Percentiles rank a stretch among this genome's conserved stretches.
Conservation (phyloP, 495 filamentous ascomycete species). For the Aspergillus leporis region DNA sequence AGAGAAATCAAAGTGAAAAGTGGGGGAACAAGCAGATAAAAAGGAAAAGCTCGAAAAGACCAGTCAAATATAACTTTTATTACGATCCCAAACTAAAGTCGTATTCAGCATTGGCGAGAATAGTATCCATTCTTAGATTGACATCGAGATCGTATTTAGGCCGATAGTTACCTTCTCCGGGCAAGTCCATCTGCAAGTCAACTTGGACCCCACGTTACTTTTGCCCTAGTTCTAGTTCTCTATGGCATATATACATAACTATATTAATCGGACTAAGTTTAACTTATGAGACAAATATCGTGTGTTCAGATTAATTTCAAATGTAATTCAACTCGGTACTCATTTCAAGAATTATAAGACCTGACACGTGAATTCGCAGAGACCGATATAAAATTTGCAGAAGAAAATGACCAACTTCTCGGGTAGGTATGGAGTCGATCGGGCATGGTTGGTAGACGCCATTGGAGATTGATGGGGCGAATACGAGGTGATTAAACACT, state of each 20-base stretch:
- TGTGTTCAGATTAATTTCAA: too few species aligned
- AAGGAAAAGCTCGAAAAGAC: neutral
- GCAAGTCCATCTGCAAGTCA: neutral
- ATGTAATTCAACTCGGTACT: too few species aligned
- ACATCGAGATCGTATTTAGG: neutral
- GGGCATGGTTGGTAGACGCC: neutral
- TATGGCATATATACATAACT: too few species aligned
- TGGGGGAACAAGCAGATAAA: neutral
- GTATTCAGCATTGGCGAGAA: neutral
- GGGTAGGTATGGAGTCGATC: neutral
- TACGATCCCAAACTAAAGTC: neutral
- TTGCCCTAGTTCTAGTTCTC: too few species aligned
- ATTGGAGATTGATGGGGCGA: neutral
- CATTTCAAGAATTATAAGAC: neutral
- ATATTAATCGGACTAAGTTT: too few species aligned
- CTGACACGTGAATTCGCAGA: neutral
- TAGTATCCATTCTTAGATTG: neutral
- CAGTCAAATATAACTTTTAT: neutral
- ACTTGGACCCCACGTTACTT: neutral
- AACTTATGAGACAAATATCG: too few species aligned
- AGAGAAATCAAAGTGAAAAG: too few species aligned
- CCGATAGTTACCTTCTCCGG: neutral
- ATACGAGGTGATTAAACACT: neutral
- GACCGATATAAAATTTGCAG: neutral
- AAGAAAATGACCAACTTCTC: neutral